Evolutionary conservation across 805 yeast genomes (phyloP).

Genomic region (Zygosaccharomyces siamensis): DNA sequence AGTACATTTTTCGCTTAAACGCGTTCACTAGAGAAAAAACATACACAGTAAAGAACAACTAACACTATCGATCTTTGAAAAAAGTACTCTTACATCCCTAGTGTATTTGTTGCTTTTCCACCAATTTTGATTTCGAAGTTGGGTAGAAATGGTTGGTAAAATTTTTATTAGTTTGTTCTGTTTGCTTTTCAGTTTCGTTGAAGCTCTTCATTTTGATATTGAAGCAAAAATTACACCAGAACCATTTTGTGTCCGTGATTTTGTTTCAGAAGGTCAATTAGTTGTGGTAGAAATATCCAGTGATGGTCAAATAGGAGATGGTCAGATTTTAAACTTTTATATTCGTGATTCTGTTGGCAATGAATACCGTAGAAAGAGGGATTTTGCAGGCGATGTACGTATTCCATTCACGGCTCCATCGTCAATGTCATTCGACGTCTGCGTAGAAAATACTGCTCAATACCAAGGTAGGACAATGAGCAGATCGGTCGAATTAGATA

Average conservation of each 20-base stretch:
- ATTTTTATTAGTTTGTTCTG: conserved; percentile 3
- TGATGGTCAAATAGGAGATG: conserved; percentile 76
- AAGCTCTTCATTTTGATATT: conserved; percentile 50
- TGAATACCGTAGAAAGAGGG: conserved; percentile 73
- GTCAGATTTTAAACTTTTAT: conserved; percentile 66
- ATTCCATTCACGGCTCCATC: conserved; percentile 83
- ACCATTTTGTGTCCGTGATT: conserved; percentile 89
- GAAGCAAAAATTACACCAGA: conserved; percentile 42
- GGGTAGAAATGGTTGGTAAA: conserved; percentile 1
- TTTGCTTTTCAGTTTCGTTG: conserved; percentile 8
- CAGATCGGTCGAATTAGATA: conserved; percentile 82
- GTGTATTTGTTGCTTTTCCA: neutral
- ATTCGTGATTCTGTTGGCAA: conserved; percentile 80
- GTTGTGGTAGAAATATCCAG: conserved; percentile 81
- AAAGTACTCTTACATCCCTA: neutral
- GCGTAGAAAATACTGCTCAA: conserved; percentile 66
- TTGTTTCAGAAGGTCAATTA: conserved; percentile 74
- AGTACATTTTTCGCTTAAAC: neutral
- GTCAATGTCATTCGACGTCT: conserved; percentile 82
- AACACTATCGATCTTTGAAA: neutral
- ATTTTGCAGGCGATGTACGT: conserved; percentile 64
- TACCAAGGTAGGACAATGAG: conserved; percentile 41
- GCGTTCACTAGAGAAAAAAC: neutral
- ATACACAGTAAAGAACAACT: conserved; percentile 3
- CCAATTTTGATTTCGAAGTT: neutral